Conservation (phyloP, 2,329 filamentous ascomycete genomes). For the Apiospora pterosperma region DNA sequence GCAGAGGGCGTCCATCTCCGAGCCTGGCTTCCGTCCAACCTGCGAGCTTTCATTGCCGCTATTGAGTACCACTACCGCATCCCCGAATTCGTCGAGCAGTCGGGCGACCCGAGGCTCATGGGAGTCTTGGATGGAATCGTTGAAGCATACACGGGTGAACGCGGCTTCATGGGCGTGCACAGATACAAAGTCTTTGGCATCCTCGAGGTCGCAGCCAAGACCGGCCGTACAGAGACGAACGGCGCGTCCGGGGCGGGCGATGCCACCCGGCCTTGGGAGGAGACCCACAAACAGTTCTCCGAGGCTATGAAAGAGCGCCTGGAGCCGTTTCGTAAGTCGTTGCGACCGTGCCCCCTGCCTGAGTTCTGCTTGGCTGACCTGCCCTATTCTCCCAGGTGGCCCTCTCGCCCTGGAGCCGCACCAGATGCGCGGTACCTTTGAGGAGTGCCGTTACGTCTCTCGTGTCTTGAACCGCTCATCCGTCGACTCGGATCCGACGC, state of each 20-base stretch:
- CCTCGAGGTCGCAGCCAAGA: conserved; percentile 50
- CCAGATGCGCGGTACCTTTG: conserved; percentile 52
- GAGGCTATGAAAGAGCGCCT: conserved; percentile 52
- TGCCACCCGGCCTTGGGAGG: conserved; percentile 43
- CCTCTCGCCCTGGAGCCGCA: conserved; percentile 47
- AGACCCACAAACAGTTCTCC: conserved; percentile 48
- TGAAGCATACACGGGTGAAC: conserved; percentile 52
- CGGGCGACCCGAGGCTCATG: conserved; percentile 45
- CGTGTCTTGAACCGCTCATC: conserved; percentile 40
- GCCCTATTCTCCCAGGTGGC: too few species aligned
- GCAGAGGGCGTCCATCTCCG: conserved; percentile 49
- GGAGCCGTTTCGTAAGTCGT: conserved; percentile 47
- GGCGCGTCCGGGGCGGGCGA: conserved; percentile 44
- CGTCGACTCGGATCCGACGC: conserved; percentile 42
- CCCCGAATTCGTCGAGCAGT: conserved; percentile 49
- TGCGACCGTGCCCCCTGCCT: too few species aligned
- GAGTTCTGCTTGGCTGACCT: too few species aligned
- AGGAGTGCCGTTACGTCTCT: conserved; percentile 49
- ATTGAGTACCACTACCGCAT: conserved; percentile 52
- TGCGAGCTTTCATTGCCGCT: conserved; percentile 51
- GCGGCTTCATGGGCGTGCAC: conserved; percentile 54
- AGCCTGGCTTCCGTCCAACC: conserved; percentile 51
- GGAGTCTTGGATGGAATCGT: conserved; percentile 53
- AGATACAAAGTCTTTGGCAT: conserved; percentile 57
- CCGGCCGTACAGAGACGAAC: conserved; percentile 50